Evolutionary conservation across 345 rosid species (phyloP), one percentile per base, ranked within the genome.

Genomic region (Trapa incisa): DNA sequence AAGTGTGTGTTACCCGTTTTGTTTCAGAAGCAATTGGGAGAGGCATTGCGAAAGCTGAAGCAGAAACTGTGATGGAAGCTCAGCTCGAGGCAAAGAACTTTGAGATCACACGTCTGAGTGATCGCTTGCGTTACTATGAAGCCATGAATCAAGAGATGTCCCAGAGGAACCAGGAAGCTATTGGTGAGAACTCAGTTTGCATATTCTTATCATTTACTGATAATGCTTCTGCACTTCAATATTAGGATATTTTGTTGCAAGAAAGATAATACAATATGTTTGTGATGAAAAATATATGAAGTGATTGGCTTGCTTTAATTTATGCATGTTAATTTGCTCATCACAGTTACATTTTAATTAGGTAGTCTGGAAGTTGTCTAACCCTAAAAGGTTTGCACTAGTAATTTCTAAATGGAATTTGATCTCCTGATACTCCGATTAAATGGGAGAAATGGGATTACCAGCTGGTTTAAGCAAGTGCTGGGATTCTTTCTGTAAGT

Each of bases 91-190:
- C 81, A 48, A 93, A 93, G 87, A 88, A 90, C 81, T 85, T 90
- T 82, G 96, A 93, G 82, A 88, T 90, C 69, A 74, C 83, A 22
- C 90, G 89, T 37, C 79, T 93, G 70, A 70, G 64, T 54, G 94
- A 93, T 64, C 87, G 97, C 38, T 88, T 93, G 70, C 89, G 75
- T 58, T 86, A 87, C 81, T 90, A 88, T 43, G 94, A 90, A 79
- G 83, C 87, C n/a, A 83, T 90, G 61, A 93, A 93, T 79, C 86
- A 68, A 41, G 97, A 93, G 77, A 87, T 93, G 97, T 85, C 84
- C 68, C 96, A 85, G 64, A 81, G 92, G 75, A 93, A 88, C 81
- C 97, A 93, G 79, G 94, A 87, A 79, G 86, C 85, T 66, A 74
- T 93, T 61, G 97, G 98, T 90, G 75, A 77, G 85, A 61, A 42